Evolutionary conservation across 2,329 filamentous ascomycete genomes (phyloP).

Genomic region (Fusarium buharicum): DNA sequence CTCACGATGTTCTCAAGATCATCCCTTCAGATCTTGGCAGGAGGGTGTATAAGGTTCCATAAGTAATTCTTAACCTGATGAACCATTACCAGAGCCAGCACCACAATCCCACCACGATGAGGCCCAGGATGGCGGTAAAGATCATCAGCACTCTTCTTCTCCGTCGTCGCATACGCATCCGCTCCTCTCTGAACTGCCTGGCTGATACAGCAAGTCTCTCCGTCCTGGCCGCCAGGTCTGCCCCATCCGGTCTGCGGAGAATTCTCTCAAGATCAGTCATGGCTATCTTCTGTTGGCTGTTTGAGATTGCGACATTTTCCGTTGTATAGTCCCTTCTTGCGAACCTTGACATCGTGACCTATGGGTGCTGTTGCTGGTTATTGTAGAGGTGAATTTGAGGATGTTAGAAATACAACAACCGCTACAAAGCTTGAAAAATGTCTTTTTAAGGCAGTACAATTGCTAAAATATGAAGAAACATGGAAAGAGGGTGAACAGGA

Average conservation of each 20-base stretch:
- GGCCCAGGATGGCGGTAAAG: background rate
- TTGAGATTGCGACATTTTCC: background rate
- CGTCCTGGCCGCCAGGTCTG: conserved; percentile 4
- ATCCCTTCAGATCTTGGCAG: background rate
- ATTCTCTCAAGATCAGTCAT: background rate
- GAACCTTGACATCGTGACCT: background rate
- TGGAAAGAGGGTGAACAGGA: too few species aligned
- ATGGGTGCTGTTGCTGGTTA: too few species aligned
- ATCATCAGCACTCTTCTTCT: background rate
- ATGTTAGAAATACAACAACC: too few species aligned
- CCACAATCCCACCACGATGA: background rate
- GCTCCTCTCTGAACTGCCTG: conserved; percentile 4
- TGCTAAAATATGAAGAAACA: too few species aligned
- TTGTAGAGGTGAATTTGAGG: too few species aligned
- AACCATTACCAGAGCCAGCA: background rate
- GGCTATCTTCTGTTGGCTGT: background rate
- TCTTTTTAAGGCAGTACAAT: too few species aligned
- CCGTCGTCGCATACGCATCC: background rate
- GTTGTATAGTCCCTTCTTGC: background rate
- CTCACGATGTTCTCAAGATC: conserved; percentile 8
- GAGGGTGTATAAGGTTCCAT: background rate
- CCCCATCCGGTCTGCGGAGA: background rate
- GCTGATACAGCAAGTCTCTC: conserved; percentile 1
- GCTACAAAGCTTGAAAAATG: too few species aligned
- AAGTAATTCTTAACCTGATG: too few species aligned